phyloP scores from a whole-genome alignment of 2,329 filamentous ascomycete species.

The Chaetothyriales sp. region DNA sequence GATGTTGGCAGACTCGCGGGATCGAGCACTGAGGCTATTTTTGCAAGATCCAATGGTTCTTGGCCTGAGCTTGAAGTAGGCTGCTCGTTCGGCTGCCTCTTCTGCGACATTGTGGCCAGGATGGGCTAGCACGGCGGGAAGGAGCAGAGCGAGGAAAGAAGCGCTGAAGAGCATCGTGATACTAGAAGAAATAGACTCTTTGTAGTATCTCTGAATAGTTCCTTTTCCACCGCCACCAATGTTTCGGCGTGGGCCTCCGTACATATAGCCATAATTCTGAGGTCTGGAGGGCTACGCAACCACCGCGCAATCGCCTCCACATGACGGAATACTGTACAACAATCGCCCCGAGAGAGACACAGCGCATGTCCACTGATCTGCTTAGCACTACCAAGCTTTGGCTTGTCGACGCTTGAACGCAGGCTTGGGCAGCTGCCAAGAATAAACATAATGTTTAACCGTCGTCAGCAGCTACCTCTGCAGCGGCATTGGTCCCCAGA shows the following conservation, averaged over 20 bases:
- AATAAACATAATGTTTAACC: not conserved
- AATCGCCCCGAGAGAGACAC: not conserved
- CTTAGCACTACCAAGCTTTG: not conserved
- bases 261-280: not conserved
- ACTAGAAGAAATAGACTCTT: not conserved
- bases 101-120: conserved; percentile 37
- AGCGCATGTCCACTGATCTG: not conserved
- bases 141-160: not conserved
- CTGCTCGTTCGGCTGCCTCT: conserved; percentile 38
- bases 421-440: not conserved
- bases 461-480: not conserved
- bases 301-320: not conserved
- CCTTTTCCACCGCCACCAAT: too few relatives aligned
- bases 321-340: not conserved
- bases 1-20: conserved; percentile 32
- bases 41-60: conserved; percentile 36
- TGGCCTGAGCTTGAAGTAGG: conserved; percentile 30
- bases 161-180: not conserved
- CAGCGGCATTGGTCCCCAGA: not conserved
- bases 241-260: not conserved
- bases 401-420: not conserved
- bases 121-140: conserved; percentile 23
- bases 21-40: conserved; percentile 34
- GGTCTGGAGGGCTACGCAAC: not conserved
- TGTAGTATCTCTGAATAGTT: not conserved